Conservation (phyloP, 768 basidiomycete genomes). For the Amanita exitialis region DNA sequence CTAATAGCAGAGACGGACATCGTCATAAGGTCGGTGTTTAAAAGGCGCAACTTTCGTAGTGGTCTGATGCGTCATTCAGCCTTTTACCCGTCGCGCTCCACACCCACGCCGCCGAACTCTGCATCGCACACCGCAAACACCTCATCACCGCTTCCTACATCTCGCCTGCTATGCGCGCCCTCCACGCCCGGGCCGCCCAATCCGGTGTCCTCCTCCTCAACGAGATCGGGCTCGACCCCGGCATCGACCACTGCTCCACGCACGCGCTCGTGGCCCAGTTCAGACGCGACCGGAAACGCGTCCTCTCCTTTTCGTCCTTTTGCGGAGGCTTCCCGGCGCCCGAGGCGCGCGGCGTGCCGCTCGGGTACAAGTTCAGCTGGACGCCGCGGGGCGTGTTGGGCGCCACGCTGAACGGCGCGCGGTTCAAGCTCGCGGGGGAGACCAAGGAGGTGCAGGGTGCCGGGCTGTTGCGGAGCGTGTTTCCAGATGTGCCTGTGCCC, state of each 20-base stretch:
- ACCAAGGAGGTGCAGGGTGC: constrained; percentile 33
- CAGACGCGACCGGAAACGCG: constrained; percentile 37
- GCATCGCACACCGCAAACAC: constrained; percentile 60
- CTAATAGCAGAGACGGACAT: constrained; percentile 64
- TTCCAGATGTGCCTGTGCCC: constrained; percentile 46
- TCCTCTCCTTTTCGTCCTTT: constrained; percentile 77
- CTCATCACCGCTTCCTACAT: constrained; percentile 91
- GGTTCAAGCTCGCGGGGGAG: constrained; percentile 37
- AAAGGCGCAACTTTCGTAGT: too few species aligned
- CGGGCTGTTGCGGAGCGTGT: constrained; percentile 44
- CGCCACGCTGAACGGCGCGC: constrained; percentile 68
- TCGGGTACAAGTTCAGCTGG: constrained; percentile 95
- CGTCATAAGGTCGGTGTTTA: constrained; percentile 79
- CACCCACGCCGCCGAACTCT: constrained; percentile 56
- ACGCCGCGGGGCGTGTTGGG: constrained; percentile 78
- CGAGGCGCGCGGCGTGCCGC: constrained; percentile 50
- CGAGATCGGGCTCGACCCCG: constrained; percentile 87
- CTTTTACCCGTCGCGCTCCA: constrained; percentile 76
- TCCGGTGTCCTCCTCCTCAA: constrained; percentile 71
- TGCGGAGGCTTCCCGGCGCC: constrained; percentile 90
- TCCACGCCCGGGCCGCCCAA: constrained; percentile 51
- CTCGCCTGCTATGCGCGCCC: constrained; percentile 60
- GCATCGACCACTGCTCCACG: constrained; percentile 84
- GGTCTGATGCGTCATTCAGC: constrained; percentile 25
- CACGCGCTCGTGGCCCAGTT: constrained; percentile 54